Percentiles rank a stretch among this genome's conserved stretches.
phyloP scores from a whole-genome alignment of 2,329 filamentous ascomycete species.

The Neonectria neomacrospora region DNA sequence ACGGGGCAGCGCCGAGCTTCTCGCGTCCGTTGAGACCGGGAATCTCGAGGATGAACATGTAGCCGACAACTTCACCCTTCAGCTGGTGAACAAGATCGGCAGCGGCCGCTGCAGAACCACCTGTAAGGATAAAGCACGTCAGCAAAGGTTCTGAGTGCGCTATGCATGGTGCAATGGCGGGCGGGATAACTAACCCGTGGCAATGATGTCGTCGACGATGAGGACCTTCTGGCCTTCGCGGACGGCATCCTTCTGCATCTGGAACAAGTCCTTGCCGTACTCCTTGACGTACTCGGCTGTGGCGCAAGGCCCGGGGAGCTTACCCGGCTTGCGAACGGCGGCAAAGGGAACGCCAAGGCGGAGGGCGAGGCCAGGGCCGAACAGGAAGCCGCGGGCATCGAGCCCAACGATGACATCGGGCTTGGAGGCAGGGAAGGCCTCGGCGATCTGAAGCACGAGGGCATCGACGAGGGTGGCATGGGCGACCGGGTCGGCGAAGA shows the following conservation, averaged over 20 bases:
- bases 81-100: slow-evolving; percentile 87
- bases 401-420: slow-evolving; percentile 94
- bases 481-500: slow-evolving; percentile 81
- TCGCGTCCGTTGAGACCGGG: slow-evolving; percentile 91
- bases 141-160: slow-evolving; percentile 23
- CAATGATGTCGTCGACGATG: slow-evolving; percentile 97
- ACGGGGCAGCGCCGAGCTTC: slow-evolving; percentile 82
- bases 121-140: slow-evolving; percentile 57
- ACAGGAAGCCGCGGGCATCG: slow-evolving; percentile 94
- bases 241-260: slow-evolving; percentile 91
- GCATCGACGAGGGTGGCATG: slow-evolving; percentile 84
- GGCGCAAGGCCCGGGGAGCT: slow-evolving; percentile 89
- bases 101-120: slow-evolving; percentile 90
- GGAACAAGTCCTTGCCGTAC: slow-evolving; percentile 94
- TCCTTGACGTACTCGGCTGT: slow-evolving; percentile 93
- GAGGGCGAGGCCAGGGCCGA: slow-evolving; percentile 89
- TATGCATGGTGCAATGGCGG: slow-evolving; percentile 22
- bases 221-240: slow-evolving; percentile 89
- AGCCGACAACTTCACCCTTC: slow-evolving; percentile 87
- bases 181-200: slow-evolving; percentile 77
- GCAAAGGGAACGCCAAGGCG: slow-evolving; percentile 87
- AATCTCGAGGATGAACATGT: slow-evolving; percentile 95
- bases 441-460: slow-evolving; percentile 82
- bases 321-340: slow-evolving; percentile 93
- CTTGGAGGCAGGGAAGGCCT: slow-evolving; percentile 68